Conservation (phyloP, 495 filamentous ascomycete species). For the Neurospora sp. region DNA sequence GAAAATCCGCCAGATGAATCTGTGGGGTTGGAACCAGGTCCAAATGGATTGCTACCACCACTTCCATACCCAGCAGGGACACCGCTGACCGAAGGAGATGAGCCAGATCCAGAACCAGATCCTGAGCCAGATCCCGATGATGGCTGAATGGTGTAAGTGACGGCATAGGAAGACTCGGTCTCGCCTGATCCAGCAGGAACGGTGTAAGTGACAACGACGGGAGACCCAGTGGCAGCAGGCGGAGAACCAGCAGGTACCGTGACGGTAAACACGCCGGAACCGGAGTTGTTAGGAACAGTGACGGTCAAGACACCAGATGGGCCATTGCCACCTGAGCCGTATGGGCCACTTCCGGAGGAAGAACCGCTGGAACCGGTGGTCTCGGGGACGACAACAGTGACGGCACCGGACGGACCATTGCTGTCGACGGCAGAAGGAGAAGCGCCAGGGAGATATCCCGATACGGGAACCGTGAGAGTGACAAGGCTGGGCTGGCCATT, state of each 20-base stretch:
- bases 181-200: not conserved
- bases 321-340: not conserved
- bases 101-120: not conserved
- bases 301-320: constrained; percentile 2
- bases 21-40: not conserved
- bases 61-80: constrained; percentile 1
- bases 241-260: constrained; percentile 1
- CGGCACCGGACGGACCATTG: not conserved
- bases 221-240: not conserved
- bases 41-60: not conserved
- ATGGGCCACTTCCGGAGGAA: not conserved
- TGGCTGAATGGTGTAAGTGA: constrained; percentile 11
- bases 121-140: not conserved
- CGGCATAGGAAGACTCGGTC: constrained; percentile 10
- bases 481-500: not conserved
- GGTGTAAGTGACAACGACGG: constrained; percentile 14
- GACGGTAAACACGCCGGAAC: not conserved
- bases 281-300: not conserved
- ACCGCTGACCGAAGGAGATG: not conserved
- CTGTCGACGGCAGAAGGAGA: not conserved
- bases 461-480: not conserved
- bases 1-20: not conserved
- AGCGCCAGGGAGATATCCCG: not conserved
- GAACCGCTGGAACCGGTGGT: not conserved
- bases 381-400: not conserved